A percentile compares a stretch with the other conserved stretches of the same genome.
These are phyloP conservation scores for Guyanaporus albipodus DNA, from an alignment of 768 basidiomycete species.

Conservation along the genomic window DNA sequence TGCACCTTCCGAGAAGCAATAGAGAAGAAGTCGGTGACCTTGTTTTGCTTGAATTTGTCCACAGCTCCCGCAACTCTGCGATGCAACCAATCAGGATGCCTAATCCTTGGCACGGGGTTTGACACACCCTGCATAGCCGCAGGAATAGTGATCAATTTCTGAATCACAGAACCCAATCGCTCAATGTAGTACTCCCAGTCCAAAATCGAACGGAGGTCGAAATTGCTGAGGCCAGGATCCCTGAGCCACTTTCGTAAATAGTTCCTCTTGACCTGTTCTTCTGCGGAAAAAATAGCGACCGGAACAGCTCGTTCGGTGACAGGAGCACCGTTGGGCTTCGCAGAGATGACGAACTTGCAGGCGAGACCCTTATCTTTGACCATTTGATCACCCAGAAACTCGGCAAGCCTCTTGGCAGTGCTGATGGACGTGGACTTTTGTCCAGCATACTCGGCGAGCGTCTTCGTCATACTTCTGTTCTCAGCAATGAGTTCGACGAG, in stretches of 20 bases:
- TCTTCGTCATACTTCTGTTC: constrained; percentile 96
- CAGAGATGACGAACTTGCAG: constrained; percentile 98
- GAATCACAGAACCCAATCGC: constrained; percentile 94
- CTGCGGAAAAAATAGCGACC: constrained; percentile 96
- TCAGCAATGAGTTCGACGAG: constrained; percentile 97
- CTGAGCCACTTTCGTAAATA: constrained; percentile 97
- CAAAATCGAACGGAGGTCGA: constrained; percentile 90
- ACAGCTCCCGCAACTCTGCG: constrained; percentile 83
- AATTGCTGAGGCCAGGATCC: constrained; percentile 80
- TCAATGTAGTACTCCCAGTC: constrained; percentile 99
- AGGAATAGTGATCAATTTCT: constrained; percentile 98
- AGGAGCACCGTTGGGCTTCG: constrained; percentile 86
- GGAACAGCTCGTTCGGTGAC: constrained; percentile 97
- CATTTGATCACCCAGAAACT: constrained; percentile 98
- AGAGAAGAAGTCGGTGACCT: constrained; percentile 90
- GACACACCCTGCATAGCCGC: constrained; percentile 97
- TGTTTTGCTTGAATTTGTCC: constrained; percentile 98
- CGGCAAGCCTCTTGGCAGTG: constrained; percentile 90
- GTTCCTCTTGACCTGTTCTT: constrained; percentile 81
- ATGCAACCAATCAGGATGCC: constrained; percentile 97
- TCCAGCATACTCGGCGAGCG: constrained; percentile 89
- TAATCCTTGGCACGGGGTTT: constrained; percentile 93
- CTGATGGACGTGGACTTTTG: constrained; percentile 99
- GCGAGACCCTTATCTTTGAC: constrained; percentile 99
- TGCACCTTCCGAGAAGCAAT: constrained; percentile 11